Conservation (phyloP, 225 moss, liverwort and hornwort genomes). For the Bryoerythrophyllum caledonicum region DNA sequence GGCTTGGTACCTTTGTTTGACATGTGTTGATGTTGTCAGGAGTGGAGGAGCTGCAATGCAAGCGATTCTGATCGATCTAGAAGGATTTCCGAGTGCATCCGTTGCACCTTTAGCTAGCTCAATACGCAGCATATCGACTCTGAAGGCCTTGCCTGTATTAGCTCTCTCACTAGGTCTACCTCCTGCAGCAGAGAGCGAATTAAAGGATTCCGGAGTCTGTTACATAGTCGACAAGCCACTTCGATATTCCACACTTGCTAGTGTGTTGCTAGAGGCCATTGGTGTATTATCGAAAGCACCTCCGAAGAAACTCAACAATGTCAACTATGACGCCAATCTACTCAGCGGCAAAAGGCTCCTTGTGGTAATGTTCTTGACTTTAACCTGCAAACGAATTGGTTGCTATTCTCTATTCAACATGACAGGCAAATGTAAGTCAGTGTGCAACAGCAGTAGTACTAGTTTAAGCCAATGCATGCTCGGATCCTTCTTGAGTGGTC, state of each 20-base stretch:
- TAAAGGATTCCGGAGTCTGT: constrained; percentile 25
- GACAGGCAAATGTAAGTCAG: not conserved
- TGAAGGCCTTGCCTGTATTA: constrained; percentile 26
- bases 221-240: constrained; percentile 29
- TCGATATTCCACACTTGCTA: constrained; percentile 30
- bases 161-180: constrained; percentile 24
- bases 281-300: constrained; percentile 11
- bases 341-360: constrained; percentile 32
- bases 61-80: constrained; percentile 31
- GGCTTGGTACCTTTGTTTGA: constrained; percentile 1
- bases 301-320: constrained; percentile 7
- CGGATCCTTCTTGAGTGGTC: not conserved
- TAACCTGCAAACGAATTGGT: not conserved
- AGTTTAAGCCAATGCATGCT: not conserved
- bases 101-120: constrained; percentile 18
- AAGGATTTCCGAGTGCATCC: constrained; percentile 17
- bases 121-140: constrained; percentile 19
- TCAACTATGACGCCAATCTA: constrained; percentile 15
- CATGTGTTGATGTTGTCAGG: constrained; percentile 14
- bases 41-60: constrained; percentile 14
- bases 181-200: constrained; percentile 16
- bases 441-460: not conserved
- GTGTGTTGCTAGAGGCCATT: constrained; percentile 28
- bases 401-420: not conserved
- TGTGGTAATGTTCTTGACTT: constrained; percentile 21